These are phyloP conservation scores for Cyberlindnera xishuangbannaensis DNA, from an alignment of 805 yeast genomes.

Conservation along the genomic window DNA sequence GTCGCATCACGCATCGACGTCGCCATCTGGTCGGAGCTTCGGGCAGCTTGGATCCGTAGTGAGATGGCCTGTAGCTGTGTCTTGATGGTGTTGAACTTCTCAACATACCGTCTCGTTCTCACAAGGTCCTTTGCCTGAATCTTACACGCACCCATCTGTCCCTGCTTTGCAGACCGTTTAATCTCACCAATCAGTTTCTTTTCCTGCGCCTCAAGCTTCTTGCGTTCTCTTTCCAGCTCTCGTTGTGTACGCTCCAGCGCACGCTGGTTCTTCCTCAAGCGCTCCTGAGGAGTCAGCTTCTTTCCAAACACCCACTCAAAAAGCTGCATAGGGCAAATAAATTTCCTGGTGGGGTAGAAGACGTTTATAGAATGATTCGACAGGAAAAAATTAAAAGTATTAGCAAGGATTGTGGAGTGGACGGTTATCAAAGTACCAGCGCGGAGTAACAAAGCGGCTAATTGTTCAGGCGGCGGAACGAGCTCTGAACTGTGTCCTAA, in stretches of 20 bases:
- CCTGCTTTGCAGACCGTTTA: constrained; percentile 85
- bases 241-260: constrained; percentile 92
- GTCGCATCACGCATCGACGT: constrained; percentile 93
- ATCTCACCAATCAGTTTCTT: constrained; percentile 81
- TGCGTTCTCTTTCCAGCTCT: constrained; percentile 83
- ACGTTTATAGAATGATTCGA: neutral
- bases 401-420: too few relatives aligned
- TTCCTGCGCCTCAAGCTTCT: constrained; percentile 85
- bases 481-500: too few relatives aligned
- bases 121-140: constrained; percentile 95
- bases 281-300: constrained; percentile 89
- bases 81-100: constrained; percentile 86
- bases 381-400: too few relatives aligned
- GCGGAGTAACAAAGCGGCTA: too few relatives aligned
- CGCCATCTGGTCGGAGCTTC: constrained; percentile 94
- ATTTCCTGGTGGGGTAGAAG: neutral
- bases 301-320: constrained; percentile 97
- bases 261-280: constrained; percentile 90
- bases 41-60: constrained; percentile 81
- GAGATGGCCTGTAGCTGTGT: constrained; percentile 95
- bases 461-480: too few relatives aligned
- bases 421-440: too few relatives aligned
- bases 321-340: constrained; percentile 50
- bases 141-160: constrained; percentile 84
- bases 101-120: constrained; percentile 74